phyloP scores from a whole-genome alignment of 352 stramenopile genomes.

The Blastocystis sp. region DNA sequence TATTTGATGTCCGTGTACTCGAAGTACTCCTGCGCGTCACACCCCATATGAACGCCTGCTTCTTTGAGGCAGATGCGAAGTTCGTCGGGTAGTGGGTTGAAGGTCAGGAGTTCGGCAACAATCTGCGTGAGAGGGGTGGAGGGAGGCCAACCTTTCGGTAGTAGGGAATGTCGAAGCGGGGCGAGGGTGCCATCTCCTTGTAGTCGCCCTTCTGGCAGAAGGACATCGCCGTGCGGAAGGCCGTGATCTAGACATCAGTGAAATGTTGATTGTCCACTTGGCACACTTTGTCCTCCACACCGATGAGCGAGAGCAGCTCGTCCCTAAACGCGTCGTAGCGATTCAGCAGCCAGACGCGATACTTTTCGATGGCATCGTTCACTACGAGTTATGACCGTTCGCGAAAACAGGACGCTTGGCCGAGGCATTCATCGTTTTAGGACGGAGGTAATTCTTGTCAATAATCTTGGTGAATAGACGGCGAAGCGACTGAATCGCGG shows the following conservation, averaged over 20 bases:
- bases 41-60: not conserved
- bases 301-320: not conserved
- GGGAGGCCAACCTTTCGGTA: not conserved
- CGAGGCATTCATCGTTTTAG: constrained; percentile 50
- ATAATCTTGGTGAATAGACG: constrained; percentile 61
- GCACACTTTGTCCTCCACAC: not conserved
- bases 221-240: constrained; percentile 24
- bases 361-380: constrained; percentile 62
- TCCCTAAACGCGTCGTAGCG: not conserved
- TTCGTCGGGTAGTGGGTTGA: constrained; percentile 7
- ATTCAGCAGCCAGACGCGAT: constrained; percentile 31
- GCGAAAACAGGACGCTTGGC: not conserved
- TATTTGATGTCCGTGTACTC: constrained; percentile 65
- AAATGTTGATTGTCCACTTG: not conserved
- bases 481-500: constrained; percentile 62
- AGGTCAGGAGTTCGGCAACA: constrained; percentile 29
- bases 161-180: not conserved
- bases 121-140: not conserved
- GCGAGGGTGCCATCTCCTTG: not conserved
- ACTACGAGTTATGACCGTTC: not conserved
- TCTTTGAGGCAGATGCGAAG: constrained; percentile 42
- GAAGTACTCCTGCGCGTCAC: constrained; percentile 46
- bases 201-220: constrained; percentile 67
- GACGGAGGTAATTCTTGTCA: constrained; percentile 64
- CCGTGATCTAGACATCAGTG: not conserved